Evolutionary conservation across 1,139 yeast genomes (phyloP).

Genomic region (Yamadazyma triangularis): DNA sequence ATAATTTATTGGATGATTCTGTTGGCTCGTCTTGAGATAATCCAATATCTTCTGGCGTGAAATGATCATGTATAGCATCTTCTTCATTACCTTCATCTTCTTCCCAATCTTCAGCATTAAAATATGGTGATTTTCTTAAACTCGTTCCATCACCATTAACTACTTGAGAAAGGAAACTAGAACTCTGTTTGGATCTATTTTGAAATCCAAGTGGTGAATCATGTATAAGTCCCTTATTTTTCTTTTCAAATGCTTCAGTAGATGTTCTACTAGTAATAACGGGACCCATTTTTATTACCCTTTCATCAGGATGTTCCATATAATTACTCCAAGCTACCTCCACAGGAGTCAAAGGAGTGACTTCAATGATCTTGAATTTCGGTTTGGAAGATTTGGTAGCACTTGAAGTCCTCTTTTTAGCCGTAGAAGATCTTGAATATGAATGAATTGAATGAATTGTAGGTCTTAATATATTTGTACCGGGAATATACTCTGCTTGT

Average conservation of each 20-base stretch:
- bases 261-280: slow-evolving; percentile 30
- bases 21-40: too few relatives aligned
- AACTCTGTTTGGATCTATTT: slow-evolving; percentile 18
- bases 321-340: slow-evolving; percentile 69
- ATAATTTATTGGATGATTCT: not conserved
- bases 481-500: slow-evolving; percentile 45
- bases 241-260: slow-evolving; percentile 53
- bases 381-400: slow-evolving; percentile 11
- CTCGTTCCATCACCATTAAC: slow-evolving; percentile 46
- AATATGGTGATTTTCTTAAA: slow-evolving; percentile 15
- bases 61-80: slow-evolving; percentile 26
- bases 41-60: slow-evolving; percentile 18
- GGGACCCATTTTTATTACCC: slow-evolving; percentile 64
- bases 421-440: slow-evolving; percentile 19
- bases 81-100: slow-evolving; percentile 19
- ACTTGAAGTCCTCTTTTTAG: slow-evolving; percentile 9
- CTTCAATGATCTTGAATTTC: slow-evolving; percentile 33
- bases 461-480: slow-evolving; percentile 56
- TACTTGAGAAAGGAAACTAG: slow-evolving; percentile 48
- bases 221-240: slow-evolving; percentile 50
- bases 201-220: slow-evolving; percentile 54
- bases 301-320: slow-evolving; percentile 61
- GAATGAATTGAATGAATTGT: slow-evolving; percentile 40
- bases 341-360: slow-evolving; percentile 51
- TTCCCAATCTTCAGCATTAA: slow-evolving; percentile 1